phyloP scores from a whole-genome alignment of 371 early-diverging fungal species.

The Nosema bombycis region DNA sequence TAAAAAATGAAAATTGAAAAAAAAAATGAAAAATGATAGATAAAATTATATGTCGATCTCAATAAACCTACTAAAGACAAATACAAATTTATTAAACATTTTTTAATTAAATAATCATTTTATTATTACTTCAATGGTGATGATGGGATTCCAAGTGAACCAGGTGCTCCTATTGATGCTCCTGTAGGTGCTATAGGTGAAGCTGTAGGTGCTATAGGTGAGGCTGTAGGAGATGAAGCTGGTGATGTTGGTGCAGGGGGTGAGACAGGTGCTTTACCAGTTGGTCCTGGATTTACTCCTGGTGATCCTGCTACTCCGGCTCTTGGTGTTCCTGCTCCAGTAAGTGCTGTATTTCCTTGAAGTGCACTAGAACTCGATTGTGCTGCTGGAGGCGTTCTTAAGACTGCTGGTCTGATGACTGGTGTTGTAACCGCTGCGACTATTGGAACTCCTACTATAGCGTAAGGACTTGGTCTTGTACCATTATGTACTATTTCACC shows the following conservation, averaged over 20 bases:
- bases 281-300: background rate
- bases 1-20: too few relatives aligned
- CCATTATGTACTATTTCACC: background rate
- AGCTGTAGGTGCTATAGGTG: background rate
- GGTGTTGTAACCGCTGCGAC: background rate
- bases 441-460: background rate
- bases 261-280: background rate
- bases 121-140: constrained; percentile 16
- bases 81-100: too few relatives aligned
- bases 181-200: background rate
- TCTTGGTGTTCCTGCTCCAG: background rate
- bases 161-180: background rate
- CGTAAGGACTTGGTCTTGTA: background rate
- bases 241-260: background rate
- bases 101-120: too few relatives aligned
- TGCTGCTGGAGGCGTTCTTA: background rate
- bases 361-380: background rate
- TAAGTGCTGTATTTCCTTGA: background rate
- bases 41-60: too few relatives aligned
- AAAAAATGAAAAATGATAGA: too few relatives aligned
- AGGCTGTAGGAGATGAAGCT: background rate
- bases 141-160: constrained; percentile 4
- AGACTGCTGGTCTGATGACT: background rate
- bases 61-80: too few relatives aligned
- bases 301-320: background rate